Evolutionary conservation across 208 protist species (phyloP), one percentile per base, ranked within the genome.

Genomic region (Lotmaria passim): DNA sequence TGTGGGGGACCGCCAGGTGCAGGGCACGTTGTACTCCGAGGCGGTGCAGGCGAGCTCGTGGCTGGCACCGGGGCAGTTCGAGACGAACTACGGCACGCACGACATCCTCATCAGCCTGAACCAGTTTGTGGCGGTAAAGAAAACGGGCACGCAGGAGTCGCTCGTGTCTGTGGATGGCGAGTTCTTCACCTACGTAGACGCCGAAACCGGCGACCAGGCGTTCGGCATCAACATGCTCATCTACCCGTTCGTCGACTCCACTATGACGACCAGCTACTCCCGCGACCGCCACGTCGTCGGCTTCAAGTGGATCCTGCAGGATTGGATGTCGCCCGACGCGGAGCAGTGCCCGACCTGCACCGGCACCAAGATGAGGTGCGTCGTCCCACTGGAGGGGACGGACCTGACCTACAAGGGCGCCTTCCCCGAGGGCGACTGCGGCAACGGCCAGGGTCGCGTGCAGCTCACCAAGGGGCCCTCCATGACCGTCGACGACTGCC

Each of bases 221-320:
- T 95, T 95, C 63, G 89, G 89, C 65, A 75, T 95, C 67, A 95
- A 95, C 75, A 73, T 95, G 53, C 78, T 93, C 28, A 31, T 92
- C 21, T 85, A 93, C 79, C 86, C 89, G 10, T 82, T 69, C 47
- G 82, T 95, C 12, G 86, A 79, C 23, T 34, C 75, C 26, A 68
- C 62, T 21, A 90, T 88, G 82, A 66, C 72, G 39, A 78, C 69
- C 34, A 89, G 80, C 72, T 91, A 89, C 75, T 56, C 81, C 30
- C 69, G 71, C 51, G 86, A 95, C 68, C 83, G 85, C 51, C 89
- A 91, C 69, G 81, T 93, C 10, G 62, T 74, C 21, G 89, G 89
- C 53, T 95, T 91, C 81, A 89, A 91, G 69, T 95, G 89, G 87
- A 26, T 86, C 17, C 21, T 67, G 44, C 86, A 92, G 75, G 66